A percentile compares a stretch with the other conserved stretches of the same genome.
Evolutionary conservation across 2,329 filamentous ascomycete genomes (phyloP).

Genomic region (Ophiostoma sp.): DNA sequence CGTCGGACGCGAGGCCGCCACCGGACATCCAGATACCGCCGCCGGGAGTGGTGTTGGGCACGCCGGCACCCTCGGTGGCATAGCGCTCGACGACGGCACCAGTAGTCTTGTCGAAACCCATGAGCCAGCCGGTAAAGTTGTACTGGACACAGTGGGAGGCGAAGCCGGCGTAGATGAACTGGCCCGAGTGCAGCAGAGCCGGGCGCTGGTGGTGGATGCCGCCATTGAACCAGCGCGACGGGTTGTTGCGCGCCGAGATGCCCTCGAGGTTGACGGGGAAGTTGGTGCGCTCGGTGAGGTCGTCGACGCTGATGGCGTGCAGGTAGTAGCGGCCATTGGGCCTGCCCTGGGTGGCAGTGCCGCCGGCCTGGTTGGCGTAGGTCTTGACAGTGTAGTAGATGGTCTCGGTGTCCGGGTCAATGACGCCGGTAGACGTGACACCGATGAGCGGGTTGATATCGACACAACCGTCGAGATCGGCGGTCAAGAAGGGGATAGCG

Average conservation of each 20-base stretch:
- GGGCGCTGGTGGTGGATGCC: constrained; percentile 46
- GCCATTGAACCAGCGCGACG: constrained; percentile 41
- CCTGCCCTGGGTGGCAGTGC: constrained; percentile 36
- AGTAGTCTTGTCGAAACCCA: constrained; percentile 44
- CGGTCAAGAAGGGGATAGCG: constrained; percentile 43
- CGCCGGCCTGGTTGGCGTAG: constrained; percentile 38
- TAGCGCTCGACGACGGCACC: constrained; percentile 42
- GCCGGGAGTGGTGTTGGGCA: constrained; percentile 37
- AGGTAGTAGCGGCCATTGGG: constrained; percentile 42
- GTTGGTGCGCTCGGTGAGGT: constrained; percentile 38
- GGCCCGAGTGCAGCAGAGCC: constrained; percentile 42
- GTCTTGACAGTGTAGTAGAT: constrained; percentile 48
- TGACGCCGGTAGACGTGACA: constrained; percentile 46
- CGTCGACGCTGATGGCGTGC: constrained; percentile 44
- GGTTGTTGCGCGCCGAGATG: constrained; percentile 42
- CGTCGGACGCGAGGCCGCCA: constrained; percentile 44
- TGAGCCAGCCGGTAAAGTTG: constrained; percentile 47
- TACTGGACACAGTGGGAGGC: constrained; percentile 48
- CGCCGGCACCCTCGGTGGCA: constrained; percentile 41
- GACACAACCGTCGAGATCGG: constrained; percentile 43
- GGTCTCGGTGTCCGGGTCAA: constrained; percentile 46
- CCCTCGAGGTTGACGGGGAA: constrained; percentile 44
- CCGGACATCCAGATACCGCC: constrained; percentile 48
- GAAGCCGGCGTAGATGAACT: constrained; percentile 46
- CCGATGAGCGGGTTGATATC: constrained; percentile 46